phyloP scores from a whole-genome alignment of 164 flowering plant species.

The Piper betle region DNA sequence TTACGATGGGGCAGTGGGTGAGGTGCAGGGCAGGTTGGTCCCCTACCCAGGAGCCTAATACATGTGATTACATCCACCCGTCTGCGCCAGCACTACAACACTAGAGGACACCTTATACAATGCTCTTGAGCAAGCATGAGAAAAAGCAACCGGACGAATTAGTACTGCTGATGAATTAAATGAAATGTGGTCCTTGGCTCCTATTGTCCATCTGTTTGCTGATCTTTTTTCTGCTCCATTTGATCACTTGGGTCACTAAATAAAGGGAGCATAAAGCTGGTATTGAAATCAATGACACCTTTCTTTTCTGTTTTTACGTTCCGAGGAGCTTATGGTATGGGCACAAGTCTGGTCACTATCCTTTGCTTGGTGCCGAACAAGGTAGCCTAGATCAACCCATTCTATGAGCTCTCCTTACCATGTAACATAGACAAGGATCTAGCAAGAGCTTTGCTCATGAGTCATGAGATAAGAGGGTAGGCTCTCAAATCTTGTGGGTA shows the following conservation, averaged over 20 bases:
- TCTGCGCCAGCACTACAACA: background rate
- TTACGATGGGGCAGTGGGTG: background rate
- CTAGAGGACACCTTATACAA: background rate
- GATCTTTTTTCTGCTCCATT: background rate
- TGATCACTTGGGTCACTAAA: background rate
- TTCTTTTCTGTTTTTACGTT: no score
- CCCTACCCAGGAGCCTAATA: background rate
- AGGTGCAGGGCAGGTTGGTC: conserved; percentile 2
- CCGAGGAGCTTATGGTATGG: background rate
- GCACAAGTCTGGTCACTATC: background rate
- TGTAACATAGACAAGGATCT: background rate
- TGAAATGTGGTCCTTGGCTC: background rate
- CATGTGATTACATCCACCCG: background rate
- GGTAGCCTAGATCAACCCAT: background rate
- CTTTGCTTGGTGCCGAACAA: background rate
- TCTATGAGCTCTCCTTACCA: background rate
- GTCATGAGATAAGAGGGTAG: background rate
- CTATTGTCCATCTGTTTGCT: background rate
- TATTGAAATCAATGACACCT: no score
- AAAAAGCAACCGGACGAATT: background rate
- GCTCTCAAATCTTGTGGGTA: background rate
- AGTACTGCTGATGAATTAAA: background rate
- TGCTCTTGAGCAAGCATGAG: background rate
- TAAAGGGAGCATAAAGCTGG: no score
- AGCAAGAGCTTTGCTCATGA: background rate